Conservation (phyloP, 306 rosid genomes). For the Trifolium subterraneum region DNA sequence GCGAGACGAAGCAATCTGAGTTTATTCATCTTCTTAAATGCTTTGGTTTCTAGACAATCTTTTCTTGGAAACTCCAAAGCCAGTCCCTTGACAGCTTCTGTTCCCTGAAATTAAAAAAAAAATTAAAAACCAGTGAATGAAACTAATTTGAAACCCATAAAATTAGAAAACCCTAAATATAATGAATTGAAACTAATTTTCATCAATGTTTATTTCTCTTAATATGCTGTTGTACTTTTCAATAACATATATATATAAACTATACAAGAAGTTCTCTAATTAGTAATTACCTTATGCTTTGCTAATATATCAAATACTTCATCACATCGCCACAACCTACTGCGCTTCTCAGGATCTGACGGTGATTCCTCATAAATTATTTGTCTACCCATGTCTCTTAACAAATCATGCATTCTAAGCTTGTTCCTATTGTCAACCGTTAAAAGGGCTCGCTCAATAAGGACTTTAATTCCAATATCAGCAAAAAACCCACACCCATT, state of each 20-base stretch:
- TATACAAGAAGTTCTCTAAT: background rate
- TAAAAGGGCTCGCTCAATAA: background rate
- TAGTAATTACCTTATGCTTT: constrained; percentile 14
- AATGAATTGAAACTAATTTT: background rate
- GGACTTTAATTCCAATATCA: background rate
- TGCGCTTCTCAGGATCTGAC: background rate
- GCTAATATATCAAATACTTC: constrained; percentile 6
- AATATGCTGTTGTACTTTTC: no score
- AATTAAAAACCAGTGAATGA: no score
- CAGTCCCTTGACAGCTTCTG: constrained; percentile 31
- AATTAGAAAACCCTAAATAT: background rate
- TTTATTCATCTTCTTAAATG: background rate
- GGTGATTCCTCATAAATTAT: background rate
- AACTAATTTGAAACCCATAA: no score
- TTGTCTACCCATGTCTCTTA: constrained; percentile 36
- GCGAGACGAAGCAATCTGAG: constrained; percentile 28
- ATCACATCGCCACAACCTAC: constrained; percentile 11
- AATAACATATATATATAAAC: no score
- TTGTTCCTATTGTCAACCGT: constrained; percentile 3
- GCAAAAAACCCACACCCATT: constrained; percentile 18
- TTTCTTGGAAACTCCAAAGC: background rate
- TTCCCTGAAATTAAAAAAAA: no score
- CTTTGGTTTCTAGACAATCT: background rate
- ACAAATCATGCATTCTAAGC: constrained; percentile 34
- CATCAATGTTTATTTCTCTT: background rate